Base-by-base conservation (phyloP, 2,329 filamentous ascomycete genomes). In the Pseudohalonectria lignicola region DNA sequence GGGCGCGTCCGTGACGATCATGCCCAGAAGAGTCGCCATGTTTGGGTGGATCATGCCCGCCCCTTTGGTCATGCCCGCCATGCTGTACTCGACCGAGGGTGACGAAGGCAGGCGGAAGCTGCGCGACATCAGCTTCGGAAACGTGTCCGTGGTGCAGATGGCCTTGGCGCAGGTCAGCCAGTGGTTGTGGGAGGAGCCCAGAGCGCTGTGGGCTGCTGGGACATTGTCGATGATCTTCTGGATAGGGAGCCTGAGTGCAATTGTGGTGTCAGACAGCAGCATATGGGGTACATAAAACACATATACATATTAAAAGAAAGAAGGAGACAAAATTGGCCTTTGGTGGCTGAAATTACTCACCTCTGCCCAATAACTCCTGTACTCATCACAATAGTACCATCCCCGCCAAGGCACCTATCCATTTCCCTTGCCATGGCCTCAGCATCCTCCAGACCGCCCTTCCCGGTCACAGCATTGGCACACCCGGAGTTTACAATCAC, bases 21-120 rank as follows among this genome's bases (percentile, higher is more conserved):
- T 82, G 39, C 86, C 87, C 26, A 98, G 77, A 25, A 96, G 74
- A 1, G 92, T 98, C 21, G 87, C 92, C 88, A 98, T 94, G 67
- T 98, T 96, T 34, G 92, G 92, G 55, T 95, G 88, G 58, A 98
- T 94, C 92, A 98, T 98, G 53, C 92, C 92, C 5, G 92, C 92
- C 41, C 92, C 92, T 66, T 98, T 98, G 53, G 90, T 94, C 77
- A 94, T 93, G 49, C 92, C 92, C 11, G 86, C 87, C 36, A 98
- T 82, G 49, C 75, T 73, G 64, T 94, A 98, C 56, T 82, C 79
- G 36, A 76, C 67, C 15, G 69, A 69, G 1, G 84, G 77, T 40
- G 84, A 83, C 2, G 84, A 88, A 4, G 92, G 88, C 23, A 98
- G 76, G 20, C 69, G 78, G 62, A 96, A 98, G 12, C 78, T 77